Base-by-base conservation (phyloP, 148 eudicot species). In the Fallopia convolvulus region DNA sequence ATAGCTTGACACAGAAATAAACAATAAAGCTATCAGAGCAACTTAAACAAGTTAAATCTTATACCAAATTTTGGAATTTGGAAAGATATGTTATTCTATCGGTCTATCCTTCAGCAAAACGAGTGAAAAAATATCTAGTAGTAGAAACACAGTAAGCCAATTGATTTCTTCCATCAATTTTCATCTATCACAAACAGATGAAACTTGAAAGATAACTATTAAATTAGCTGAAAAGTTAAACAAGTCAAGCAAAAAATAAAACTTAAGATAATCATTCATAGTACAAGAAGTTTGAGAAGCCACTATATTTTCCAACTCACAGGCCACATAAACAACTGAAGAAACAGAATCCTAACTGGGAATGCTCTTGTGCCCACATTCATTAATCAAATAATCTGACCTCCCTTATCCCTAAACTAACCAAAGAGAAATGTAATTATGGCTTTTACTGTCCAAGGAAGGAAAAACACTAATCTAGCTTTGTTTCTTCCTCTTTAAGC, bases 131-230 rank as follows among this genome's bases (percentile, higher is more conserved):
- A 53, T 17, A n/a, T 53, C 8, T 3, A 53, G 2, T 53, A 4
- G 8, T 18, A 55, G 23, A 48, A 48, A 50, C 4, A 58, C 32
- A n/a, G 39, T 32, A 30, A 63, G 2, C 66, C 36, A 0, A n/a
- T 30, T 15, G 72, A 68, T 68, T 39, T 17, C n/a, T 36, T 68
- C 72, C 72, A 33, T 68, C 40, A 33, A 68, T 68, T 68, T 68
- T 26, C 39, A 63, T 23, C 30, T 42, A 14, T 68, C 46, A 68
- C 72, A 68, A 68, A 36, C 44, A 39, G 20, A 33, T 17, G 72
- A 17, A 68, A 36, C 10, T 14, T 36, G 20, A 65, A 10, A 65
- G 12, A n/a, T 12, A 21, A n/a, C 32, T 21, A 58, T 3, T 58
- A 58, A 21, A 58, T 58, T 21, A 58, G 33, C 66, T 56, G 63